Percentiles rank a stretch among this genome's conserved stretches.
These are phyloP conservation scores for Pseudogymnoascus sp. DNA, from an alignment of 2,329 filamentous ascomycete species.

Conservation along the genomic window DNA sequence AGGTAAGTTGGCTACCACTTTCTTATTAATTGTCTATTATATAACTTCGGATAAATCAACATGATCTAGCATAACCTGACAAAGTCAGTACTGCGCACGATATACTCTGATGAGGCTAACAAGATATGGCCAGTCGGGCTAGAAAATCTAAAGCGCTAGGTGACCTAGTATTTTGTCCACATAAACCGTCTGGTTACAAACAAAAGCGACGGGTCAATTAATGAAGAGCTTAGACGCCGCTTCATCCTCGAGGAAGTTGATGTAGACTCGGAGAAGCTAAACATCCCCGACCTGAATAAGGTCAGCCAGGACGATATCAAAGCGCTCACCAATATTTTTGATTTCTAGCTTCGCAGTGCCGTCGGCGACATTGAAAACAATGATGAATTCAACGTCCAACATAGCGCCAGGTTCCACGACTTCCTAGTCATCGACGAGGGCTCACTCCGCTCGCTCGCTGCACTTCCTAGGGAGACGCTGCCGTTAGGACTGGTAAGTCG, in stretches of 20 bases:
- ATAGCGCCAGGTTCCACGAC: neutral
- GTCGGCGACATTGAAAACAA: neutral
- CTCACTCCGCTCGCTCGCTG: neutral
- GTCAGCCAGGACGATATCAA: neutral
- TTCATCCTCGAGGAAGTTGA: conserved; percentile 1
- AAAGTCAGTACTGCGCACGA: neutral
- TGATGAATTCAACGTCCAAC: neutral
- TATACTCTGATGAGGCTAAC: neutral
- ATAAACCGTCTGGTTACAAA: neutral
- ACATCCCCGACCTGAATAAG: neutral
- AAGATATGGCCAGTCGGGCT: neutral
- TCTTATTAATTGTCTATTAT: neutral
- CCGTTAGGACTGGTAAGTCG: neutral
- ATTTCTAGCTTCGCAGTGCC: neutral
- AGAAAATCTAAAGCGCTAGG: neutral
- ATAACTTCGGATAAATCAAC: neutral
- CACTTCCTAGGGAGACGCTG: neutral
- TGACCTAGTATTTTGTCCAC: neutral
- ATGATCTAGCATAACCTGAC: neutral
- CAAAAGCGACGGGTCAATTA: neutral
- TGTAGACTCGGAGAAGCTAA: neutral
- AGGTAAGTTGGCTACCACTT: neutral
- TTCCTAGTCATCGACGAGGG: conserved; percentile 1
- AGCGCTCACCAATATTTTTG: neutral
- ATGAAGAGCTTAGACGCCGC: neutral